Percentiles rank a stretch among this genome's conserved stretches.
Evolutionary conservation across 2,329 filamentous ascomycete genomes (phyloP).

Genomic region (Xylariaceae sp.): DNA sequence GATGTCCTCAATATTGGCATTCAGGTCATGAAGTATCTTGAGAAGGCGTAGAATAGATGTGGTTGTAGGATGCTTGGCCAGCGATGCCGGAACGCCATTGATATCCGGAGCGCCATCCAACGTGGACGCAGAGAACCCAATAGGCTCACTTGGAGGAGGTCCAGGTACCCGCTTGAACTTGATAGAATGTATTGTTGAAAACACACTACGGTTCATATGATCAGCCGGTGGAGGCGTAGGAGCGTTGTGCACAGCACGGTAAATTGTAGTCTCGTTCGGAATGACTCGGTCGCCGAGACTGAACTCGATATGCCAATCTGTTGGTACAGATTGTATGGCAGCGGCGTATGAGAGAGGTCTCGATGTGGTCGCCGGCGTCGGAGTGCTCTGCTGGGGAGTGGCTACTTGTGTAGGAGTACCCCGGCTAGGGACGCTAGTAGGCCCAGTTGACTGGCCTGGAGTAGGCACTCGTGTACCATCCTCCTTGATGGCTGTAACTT

Average conservation of each 20-base stretch:
- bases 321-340: constrained; percentile 73
- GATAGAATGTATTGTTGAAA: constrained; percentile 87
- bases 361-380: constrained; percentile 51
- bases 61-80: constrained; percentile 80
- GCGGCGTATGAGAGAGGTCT: constrained; percentile 79
- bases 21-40: constrained; percentile 87
- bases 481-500: constrained; percentile 86
- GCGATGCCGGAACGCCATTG: constrained; percentile 68
- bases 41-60: constrained; percentile 84
- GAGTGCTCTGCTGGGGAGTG: constrained; percentile 38
- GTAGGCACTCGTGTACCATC: constrained; percentile 86
- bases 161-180: constrained; percentile 86
- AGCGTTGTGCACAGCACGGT: constrained; percentile 80
- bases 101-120: constrained; percentile 50
- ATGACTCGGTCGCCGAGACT: constrained; percentile 81
- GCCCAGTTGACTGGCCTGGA: constrained; percentile 59
- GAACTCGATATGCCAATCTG: constrained; percentile 98
- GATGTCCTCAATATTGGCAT: constrained; percentile 90
- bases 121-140: constrained; percentile 53
- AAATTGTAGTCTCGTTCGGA: constrained; percentile 90
- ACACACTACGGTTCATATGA: constrained; percentile 71
- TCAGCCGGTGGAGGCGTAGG: constrained; percentile 53
- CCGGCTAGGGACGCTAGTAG: constrained; percentile 39
- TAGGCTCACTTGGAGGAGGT: constrained; percentile 72
- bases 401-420: constrained; percentile 36